phyloP scores from a whole-genome alignment of 2,329 filamentous ascomycete genomes.

The Ophiocordyceps robertsii region DNA sequence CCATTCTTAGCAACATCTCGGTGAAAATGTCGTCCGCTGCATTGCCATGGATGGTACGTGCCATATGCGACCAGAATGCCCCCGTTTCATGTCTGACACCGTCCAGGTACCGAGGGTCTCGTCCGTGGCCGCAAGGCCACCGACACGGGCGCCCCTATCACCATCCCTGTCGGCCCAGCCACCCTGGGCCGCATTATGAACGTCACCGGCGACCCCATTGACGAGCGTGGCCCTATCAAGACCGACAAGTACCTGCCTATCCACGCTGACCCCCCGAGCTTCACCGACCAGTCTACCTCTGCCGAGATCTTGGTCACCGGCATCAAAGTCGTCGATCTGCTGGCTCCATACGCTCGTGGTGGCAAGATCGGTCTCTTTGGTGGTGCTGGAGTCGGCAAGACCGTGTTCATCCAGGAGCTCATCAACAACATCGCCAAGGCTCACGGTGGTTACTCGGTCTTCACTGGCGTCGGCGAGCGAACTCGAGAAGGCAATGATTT shows the following conservation, averaged over 20 bases:
- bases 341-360: slow-evolving; percentile 99
- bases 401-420: slow-evolving; percentile 99
- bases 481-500: slow-evolving; percentile 99
- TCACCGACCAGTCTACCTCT: slow-evolving; percentile 89
- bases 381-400: slow-evolving; percentile 99
- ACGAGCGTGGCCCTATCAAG: slow-evolving; percentile 98
- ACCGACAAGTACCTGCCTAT: slow-evolving; percentile 76
- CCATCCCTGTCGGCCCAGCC: slow-evolving; percentile 83
- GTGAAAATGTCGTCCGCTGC: slow-evolving; percentile 96
- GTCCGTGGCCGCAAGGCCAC: slow-evolving; percentile 74
- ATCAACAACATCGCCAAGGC: slow-evolving; percentile 99
- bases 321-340: slow-evolving; percentile 99
- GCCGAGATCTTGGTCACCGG: slow-evolving; percentile 96
- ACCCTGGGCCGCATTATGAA: slow-evolving; percentile 99
- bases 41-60: slow-evolving; percentile 99
- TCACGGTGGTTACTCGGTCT: slow-evolving; percentile 99
- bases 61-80: not conserved
- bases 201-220: slow-evolving; percentile 99
- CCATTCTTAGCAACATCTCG: slow-evolving; percentile 81
- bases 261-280: slow-evolving; percentile 84
- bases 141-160: slow-evolving; percentile 92
- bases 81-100: slow-evolving; percentile 20
- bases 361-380: slow-evolving; percentile 99
- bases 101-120: slow-evolving; percentile 87
- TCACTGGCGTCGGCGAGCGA: slow-evolving; percentile 99